These are phyloP conservation scores for Suhomyces taliae DNA, from an alignment of 1,139 yeast genomes.

Conservation along the genomic window DNA sequence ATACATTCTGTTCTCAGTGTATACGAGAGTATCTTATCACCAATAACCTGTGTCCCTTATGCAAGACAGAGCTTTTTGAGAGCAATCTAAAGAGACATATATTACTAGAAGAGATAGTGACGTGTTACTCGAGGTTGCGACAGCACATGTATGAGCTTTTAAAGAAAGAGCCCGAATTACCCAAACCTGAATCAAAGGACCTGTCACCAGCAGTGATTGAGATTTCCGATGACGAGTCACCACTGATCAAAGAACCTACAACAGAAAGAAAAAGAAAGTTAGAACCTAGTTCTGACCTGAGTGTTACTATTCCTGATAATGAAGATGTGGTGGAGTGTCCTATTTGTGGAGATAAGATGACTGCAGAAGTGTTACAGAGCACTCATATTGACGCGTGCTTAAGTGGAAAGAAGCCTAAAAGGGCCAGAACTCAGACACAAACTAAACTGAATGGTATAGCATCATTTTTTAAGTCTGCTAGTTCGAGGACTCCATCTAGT, in stretches of 20 bases:
- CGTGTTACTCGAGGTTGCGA: conserved; percentile 52
- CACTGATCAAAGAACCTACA: conserved; percentile 5
- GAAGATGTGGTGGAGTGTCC: conserved; percentile 61
- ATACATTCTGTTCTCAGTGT: conserved; percentile 89
- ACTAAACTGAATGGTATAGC: conserved; percentile 23
- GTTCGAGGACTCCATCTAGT: background rate
- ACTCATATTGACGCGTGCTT: conserved; percentile 74
- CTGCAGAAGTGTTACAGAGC: conserved; percentile 58
- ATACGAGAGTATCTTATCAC: conserved; percentile 68
- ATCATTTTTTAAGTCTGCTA: conserved; percentile 33
- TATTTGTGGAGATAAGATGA: conserved; percentile 58
- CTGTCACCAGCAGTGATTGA: conserved; percentile 17
- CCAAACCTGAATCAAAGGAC: background rate
- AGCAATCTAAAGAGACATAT: conserved; percentile 68
- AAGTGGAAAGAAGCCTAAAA: conserved; percentile 24
- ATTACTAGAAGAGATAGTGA: conserved; percentile 70
- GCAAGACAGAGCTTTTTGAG: conserved; percentile 71
- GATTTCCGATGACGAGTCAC: conserved; percentile 17
- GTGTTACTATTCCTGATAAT: conserved; percentile 15
- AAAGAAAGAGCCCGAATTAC: conserved; percentile 4
- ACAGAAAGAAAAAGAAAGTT: conserved; percentile 8
- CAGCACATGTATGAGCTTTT: conserved; percentile 32
- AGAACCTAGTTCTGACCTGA: conserved; percentile 1
- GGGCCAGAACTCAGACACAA: background rate
- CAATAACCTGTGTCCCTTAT: conserved; percentile 73